Conservation (phyloP, 768 basidiomycete genomes). For the Lactarius sp. region DNA sequence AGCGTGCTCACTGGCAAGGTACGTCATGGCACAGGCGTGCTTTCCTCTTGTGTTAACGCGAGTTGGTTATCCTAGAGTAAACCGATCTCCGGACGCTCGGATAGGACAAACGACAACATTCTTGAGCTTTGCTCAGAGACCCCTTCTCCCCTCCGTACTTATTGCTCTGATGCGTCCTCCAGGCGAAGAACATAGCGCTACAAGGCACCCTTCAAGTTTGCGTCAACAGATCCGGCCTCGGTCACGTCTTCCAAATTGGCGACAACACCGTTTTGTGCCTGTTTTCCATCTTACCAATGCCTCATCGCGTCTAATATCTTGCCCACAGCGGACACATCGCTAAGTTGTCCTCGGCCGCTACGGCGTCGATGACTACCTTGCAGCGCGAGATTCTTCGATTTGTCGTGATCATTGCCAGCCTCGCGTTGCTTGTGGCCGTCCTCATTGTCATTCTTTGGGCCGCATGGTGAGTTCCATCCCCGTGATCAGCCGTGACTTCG, state of each 20-base stretch:
- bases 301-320: constrained; percentile 5
- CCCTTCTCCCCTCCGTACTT: not conserved
- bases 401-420: constrained; percentile 46
- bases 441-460: constrained; percentile 49
- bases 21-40: constrained; percentile 22
- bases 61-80: constrained; percentile 14
- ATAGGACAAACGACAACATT: constrained; percentile 33
- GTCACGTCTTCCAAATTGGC: constrained; percentile 46
- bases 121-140: constrained; percentile 13
- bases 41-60: constrained; percentile 22
- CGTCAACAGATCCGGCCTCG: constrained; percentile 44
- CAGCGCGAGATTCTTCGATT: constrained; percentile 53
- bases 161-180: constrained; percentile 27
- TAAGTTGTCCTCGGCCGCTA: constrained; percentile 33
- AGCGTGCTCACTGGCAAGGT: constrained; percentile 64
- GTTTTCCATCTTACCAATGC: constrained; percentile 26
- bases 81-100: constrained; percentile 23
- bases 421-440: constrained; percentile 42
- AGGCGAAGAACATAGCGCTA: constrained; percentile 56
- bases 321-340: constrained; percentile 37
- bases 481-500: constrained; percentile 3
- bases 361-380: constrained; percentile 41
- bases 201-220: constrained; percentile 54
- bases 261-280: constrained; percentile 47
- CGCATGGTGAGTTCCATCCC: constrained; percentile 32